These are phyloP conservation scores for Fragaria nilgerrensis DNA, from an alignment of 306 rosid species.

Conservation along the genomic window DNA sequence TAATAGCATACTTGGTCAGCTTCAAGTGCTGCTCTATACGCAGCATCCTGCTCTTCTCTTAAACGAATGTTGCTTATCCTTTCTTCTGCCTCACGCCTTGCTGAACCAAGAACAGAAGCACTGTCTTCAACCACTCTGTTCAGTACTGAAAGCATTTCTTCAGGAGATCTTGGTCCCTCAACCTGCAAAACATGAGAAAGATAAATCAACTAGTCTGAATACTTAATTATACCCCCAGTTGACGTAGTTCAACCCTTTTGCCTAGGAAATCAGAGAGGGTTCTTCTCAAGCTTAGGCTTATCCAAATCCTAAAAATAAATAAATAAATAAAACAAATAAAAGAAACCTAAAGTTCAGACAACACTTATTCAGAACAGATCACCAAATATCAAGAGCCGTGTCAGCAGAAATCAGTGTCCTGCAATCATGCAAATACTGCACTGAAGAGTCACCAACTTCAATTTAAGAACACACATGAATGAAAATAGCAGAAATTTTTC, in stretches of 20 bases:
- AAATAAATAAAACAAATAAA: no score
- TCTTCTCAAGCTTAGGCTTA: neutral
- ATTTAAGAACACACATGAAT: neutral
- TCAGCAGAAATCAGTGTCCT: neutral
- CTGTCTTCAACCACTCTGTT: conserved; percentile 96
- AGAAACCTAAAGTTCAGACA: neutral
- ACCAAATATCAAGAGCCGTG: neutral
- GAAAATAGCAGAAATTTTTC: neutral
- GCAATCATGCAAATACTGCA: neutral
- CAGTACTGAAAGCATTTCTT: conserved; percentile 70
- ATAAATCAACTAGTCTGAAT: neutral
- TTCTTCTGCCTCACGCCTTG: conserved; percentile 92
- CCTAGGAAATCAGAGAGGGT: neutral
- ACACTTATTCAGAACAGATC: neutral
- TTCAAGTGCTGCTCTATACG: conserved; percentile 95
- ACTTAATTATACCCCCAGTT: neutral
- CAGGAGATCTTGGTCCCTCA: conserved; percentile 86
- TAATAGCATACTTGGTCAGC: conserved; percentile 85
- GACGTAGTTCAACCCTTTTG: neutral
- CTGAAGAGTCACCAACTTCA: neutral
- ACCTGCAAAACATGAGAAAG: conserved; percentile 49
- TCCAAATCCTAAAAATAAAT: neutral
- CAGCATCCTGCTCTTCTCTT: conserved; percentile 99
- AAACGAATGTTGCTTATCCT: conserved; percentile 64
- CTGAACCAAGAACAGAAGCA: conserved; percentile 73